These are phyloP conservation scores for Infundibulicybe gibba DNA, from an alignment of 768 basidiomycete genomes.

Conservation along the genomic window DNA sequence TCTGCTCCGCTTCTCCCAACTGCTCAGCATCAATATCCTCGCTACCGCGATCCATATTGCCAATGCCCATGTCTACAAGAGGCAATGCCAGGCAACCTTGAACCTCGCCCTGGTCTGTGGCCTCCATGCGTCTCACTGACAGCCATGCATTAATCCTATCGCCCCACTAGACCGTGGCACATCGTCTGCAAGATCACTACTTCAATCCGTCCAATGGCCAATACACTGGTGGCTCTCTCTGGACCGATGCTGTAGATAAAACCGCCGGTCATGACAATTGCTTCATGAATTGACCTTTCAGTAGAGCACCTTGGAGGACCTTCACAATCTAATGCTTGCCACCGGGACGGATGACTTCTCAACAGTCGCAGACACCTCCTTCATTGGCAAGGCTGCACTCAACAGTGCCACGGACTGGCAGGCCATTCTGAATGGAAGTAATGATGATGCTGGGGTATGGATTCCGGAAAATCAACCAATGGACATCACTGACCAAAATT, in stretches of 20 bases:
- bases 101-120: neutral
- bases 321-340: slow-evolving; percentile 57
- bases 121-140: neutral
- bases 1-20: neutral
- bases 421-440: slow-evolving; percentile 39
- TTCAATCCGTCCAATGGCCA: slow-evolving; percentile 35
- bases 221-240: slow-evolving; percentile 47
- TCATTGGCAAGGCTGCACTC: slow-evolving; percentile 40
- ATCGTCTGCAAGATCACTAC: slow-evolving; percentile 33
- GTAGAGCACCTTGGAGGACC: slow-evolving; percentile 53
- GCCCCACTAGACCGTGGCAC: slow-evolving; percentile 23
- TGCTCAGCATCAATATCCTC: neutral
- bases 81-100: neutral
- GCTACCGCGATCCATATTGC: neutral
- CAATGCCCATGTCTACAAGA: neutral
- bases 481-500: too few species aligned
- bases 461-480: too few species aligned
- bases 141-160: neutral
- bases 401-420: slow-evolving; percentile 39
- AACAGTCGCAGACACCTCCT: slow-evolving; percentile 38
- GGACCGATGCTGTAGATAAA: slow-evolving; percentile 50
- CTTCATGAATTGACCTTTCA: neutral
- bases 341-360: slow-evolving; percentile 37
- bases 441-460: slow-evolving; percentile 50
- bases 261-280: neutral